Base-by-base conservation (phyloP, 805 yeast genomes). In the Lipomyces yamadae region DNA sequence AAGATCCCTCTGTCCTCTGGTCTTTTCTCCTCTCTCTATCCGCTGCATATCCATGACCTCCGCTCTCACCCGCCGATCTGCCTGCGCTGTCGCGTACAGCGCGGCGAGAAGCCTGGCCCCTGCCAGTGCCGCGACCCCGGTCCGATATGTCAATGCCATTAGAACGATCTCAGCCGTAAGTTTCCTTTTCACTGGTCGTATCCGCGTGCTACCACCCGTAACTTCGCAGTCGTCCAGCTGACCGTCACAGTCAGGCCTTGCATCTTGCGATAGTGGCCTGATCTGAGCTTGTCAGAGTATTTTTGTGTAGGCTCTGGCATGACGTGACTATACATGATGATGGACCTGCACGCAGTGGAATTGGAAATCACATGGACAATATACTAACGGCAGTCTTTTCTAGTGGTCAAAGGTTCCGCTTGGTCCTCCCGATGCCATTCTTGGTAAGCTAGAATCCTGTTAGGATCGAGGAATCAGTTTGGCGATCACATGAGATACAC, bases 371-470 rank as follows among this genome's bases (percentile, higher is more conserved):
- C 18, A 42, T 8, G 48, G n/a, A n/a, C 48, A 42, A 15, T 42
- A 8, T 42, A 42, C 48, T 42, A 24, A 42, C n/a, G 48, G 8
- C 48, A 18, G 24, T n/a, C 48, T 6, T 45, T 3, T 62, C 34
- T 60, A 67, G 71, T 68, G 66, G 67, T 78, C 81, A 15, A 68
- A 74, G 48, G 82, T 83, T 39, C 81, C 81, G 45, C 79, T 77
- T 72, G 91, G 91, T 6, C 95, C 96, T 58, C 92, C 97, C 18
- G 98, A 92, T 78, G 91, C 92, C 73, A 92, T 92, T 75, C 80
- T 80, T 56, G 82, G 72, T 70, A 58, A 18, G 68, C 48, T 15
- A 3, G 48, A 15, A 10, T n/a, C 8, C 4, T 6, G 15, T 42
- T 6, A 8, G 15, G 10, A 15, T 42, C 24, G 24, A 18, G 24